A percentile compares a stretch with the other conserved stretches of the same genome.
Evolutionary conservation across 108 stramenopile genomes (phyloP).

Genomic region (Stephanodiscus triporus): DNA sequence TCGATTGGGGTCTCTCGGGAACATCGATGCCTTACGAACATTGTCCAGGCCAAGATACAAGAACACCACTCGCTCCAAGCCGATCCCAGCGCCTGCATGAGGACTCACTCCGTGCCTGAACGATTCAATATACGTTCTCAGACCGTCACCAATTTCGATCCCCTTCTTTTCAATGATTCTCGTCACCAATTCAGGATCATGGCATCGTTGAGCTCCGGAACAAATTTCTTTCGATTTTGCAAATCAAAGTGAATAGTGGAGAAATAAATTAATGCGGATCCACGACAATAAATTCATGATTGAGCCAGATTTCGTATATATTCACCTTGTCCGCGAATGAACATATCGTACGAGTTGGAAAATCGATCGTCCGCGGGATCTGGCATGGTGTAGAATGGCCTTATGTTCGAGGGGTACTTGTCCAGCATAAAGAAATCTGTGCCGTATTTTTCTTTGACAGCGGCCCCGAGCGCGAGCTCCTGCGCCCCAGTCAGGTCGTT

Average conservation of each 20-base stretch:
- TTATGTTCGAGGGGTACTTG: constrained; percentile 89
- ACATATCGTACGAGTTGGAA: constrained; percentile 97
- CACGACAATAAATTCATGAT: too few relatives aligned
- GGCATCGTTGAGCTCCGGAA: constrained; percentile 96
- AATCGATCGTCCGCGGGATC: constrained; percentile 84
- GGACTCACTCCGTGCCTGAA: constrained; percentile 90
- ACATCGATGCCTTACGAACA: constrained; percentile 97
- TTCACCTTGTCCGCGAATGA: constrained; percentile 86
- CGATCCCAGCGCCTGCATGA: constrained; percentile 96
- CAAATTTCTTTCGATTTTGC: constrained; percentile 80
- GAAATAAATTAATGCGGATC: too few relatives aligned
- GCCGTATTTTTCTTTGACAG: constrained; percentile 93
- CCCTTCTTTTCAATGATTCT: constrained; percentile 84
- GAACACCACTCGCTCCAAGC: constrained; percentile 96
- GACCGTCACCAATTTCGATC: constrained; percentile 80
- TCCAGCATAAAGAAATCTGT: constrained; percentile 98
- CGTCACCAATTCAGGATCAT: constrained; percentile 79
- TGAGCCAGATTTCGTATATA: too few relatives aligned
- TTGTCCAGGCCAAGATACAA: constrained; percentile 97
- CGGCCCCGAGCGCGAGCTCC: constrained; percentile 91
- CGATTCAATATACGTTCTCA: constrained; percentile 87
- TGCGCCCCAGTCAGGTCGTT: constrained; percentile 89
- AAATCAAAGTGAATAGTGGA: too few relatives aligned
- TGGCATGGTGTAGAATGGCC: constrained; percentile 99
- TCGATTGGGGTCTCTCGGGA: constrained; percentile 96